These are phyloP conservation scores for Apiosordaria backusii DNA, from an alignment of 495 filamentous ascomycete genomes.

Conservation along the genomic window DNA sequence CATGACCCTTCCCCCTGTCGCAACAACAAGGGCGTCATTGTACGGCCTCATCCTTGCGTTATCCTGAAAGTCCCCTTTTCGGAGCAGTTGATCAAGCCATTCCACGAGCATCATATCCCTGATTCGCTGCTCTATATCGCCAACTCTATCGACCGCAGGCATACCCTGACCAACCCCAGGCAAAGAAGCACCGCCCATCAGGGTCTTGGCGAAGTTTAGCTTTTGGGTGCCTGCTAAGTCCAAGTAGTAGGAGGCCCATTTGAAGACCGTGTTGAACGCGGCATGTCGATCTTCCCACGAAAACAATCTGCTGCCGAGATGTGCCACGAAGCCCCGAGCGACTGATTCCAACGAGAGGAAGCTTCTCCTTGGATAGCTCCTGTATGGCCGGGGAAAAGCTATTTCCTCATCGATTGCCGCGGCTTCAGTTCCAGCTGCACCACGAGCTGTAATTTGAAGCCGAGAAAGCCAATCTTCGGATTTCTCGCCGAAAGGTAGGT, in stretches of 20 bases:
- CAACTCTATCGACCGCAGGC: not conserved
- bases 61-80: not conserved
- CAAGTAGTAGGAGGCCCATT: not conserved
- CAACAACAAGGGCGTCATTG: not conserved
- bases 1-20: slow-evolving; percentile 4
- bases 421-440: too few species aligned
- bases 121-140: not conserved
- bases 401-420: too few species aligned
- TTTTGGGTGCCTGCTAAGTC: not conserved
- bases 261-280: not conserved
- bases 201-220: not conserved
- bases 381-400: too few species aligned
- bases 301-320: not conserved
- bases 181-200: not conserved
- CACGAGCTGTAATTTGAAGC: too few species aligned
- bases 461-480: too few species aligned
- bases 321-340: not conserved
- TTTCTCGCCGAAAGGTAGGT: too few species aligned
- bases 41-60: not conserved
- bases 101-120: not conserved
- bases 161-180: not conserved
- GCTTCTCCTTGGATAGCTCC: not conserved
- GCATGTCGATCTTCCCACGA: not conserved
- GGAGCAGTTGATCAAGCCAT: not conserved
- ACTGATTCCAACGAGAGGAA: not conserved